Conservation (phyloP, 352 stramenopile genomes). For the Globisporangium yorkense region DNA sequence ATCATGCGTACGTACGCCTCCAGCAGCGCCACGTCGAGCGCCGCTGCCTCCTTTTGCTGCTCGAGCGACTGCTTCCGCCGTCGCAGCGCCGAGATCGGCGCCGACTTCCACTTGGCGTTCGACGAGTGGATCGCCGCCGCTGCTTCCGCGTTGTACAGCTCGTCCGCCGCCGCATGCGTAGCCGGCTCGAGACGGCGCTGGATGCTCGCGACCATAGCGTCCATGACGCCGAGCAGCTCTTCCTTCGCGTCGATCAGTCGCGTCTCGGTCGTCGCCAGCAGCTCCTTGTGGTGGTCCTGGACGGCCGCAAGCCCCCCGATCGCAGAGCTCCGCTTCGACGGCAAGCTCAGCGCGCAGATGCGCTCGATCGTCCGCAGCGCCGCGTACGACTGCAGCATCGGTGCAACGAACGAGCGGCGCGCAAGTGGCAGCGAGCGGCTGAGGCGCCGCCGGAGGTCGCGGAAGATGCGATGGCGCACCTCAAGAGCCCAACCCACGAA, state of each 20-base stretch:
- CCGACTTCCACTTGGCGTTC: constrained; percentile 60
- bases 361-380: constrained; percentile 34
- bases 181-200: constrained; percentile 30
- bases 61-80: constrained; percentile 24
- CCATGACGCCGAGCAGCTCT: constrained; percentile 36
- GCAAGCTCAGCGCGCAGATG: constrained; percentile 36
- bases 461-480: constrained; percentile 32
- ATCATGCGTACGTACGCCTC: constrained; percentile 50
- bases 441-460: constrained; percentile 31
- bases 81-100: constrained; percentile 41
- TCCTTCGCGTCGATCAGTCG: constrained; percentile 64
- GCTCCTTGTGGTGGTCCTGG: constrained; percentile 42
- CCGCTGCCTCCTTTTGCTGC: constrained; percentile 36
- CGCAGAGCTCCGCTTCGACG: constrained; percentile 12
- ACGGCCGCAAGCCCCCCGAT: constrained; percentile 21
- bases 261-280: constrained; percentile 35
- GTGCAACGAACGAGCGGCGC: constrained; percentile 27
- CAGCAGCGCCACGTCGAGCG: constrained; percentile 38
- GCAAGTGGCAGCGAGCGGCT: constrained; percentile 28
- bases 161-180: constrained; percentile 22
- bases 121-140: constrained; percentile 31
- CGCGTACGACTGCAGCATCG: constrained; percentile 34
- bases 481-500: constrained; percentile 44
- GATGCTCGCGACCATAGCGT: constrained; percentile 48
- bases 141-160: constrained; percentile 36